These are phyloP conservation scores for Quercus glauca DNA, from an alignment of 306 rosid species.

Conservation along the genomic window DNA sequence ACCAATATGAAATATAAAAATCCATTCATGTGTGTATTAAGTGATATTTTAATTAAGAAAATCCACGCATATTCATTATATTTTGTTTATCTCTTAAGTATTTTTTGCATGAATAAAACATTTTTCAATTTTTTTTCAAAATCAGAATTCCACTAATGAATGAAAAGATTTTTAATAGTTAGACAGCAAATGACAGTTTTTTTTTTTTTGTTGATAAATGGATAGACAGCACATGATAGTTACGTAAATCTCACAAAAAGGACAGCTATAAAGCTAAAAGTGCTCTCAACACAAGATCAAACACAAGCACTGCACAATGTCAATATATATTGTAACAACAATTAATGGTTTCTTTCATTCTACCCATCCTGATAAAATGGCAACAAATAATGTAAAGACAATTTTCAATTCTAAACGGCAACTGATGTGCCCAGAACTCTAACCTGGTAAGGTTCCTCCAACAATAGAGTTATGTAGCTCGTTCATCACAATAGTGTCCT, in stretches of 20 bases:
- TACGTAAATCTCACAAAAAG: background rate
- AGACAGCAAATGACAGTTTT: too few relatives aligned
- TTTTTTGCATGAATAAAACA: too few relatives aligned
- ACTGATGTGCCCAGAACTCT: slow-evolving; percentile 14
- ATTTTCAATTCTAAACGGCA: slow-evolving; percentile 12
- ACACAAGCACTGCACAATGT: background rate
- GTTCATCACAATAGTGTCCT: slow-evolving; percentile 24
- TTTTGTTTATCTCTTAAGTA: too few relatives aligned
- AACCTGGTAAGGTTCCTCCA: slow-evolving; percentile 45
- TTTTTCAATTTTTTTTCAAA: too few relatives aligned
- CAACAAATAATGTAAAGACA: background rate
- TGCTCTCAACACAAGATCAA: background rate
- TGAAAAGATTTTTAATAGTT: too few relatives aligned
- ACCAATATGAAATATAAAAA: too few relatives aligned
- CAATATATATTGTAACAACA: background rate
- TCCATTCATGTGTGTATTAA: too few relatives aligned
- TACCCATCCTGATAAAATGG: background rate
- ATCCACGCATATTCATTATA: too few relatives aligned
- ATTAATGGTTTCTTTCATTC: background rate
- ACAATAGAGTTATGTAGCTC: slow-evolving; percentile 23
- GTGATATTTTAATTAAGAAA: too few relatives aligned
- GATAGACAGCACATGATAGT: too few relatives aligned
- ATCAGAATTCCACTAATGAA: too few relatives aligned
- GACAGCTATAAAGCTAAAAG: background rate
- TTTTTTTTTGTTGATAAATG: too few relatives aligned